Base-by-base conservation (phyloP, 2,329 filamentous ascomycete species). In the Microcyclosporella mali region DNA sequence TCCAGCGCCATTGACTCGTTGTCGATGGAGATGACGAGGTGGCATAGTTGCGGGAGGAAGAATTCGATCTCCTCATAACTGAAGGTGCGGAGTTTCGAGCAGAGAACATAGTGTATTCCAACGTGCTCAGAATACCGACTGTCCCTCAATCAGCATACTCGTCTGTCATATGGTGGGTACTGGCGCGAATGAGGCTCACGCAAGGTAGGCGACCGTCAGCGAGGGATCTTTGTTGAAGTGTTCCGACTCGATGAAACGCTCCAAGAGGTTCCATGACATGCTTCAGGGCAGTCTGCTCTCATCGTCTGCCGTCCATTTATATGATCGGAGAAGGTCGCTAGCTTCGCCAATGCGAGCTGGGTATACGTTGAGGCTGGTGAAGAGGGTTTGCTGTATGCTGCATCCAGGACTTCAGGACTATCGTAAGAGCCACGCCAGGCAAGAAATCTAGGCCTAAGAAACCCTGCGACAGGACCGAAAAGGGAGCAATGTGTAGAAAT, bases 201-300 rank as follows among this genome's bases (percentile, higher is more conserved):
- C 86, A 62, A 92, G 80, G 70, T 92, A 92, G 54, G 85, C 87
- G 64, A 92, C 86, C 49, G 85, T 84, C 67, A 92, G 81, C 67
- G 88, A 90, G 52, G 87, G 85, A 70, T 90, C 84, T 70, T 85
- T 83, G 73, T 89, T 90, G 77, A 92, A 92, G 74, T 92, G 85
- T 75, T 92, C 86, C 73, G 84, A 88, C 77, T 90, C 85, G 73
- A 92, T 81, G 79, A 90, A 89, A 69, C 86, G 81, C 75, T 87
- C 84, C 66, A 92, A 78, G 72, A 92, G 75, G 74, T 89, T 84
- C 85, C 85, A 90, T 70, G 70, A 73, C 71, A 74, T 74, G 57
- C 21, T 25, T 25, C 21, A 25, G 9, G 21, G 21, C 21, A 25
- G 21, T 25, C 21, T 25, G 21, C 21, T 4, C 21, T 25, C 21